A percentile compares a stretch with the other conserved stretches of the same genome.
Evolutionary conservation across 352 stramenopile species (phyloP).

Genomic region (Globisporangium cederbergense): DNA sequence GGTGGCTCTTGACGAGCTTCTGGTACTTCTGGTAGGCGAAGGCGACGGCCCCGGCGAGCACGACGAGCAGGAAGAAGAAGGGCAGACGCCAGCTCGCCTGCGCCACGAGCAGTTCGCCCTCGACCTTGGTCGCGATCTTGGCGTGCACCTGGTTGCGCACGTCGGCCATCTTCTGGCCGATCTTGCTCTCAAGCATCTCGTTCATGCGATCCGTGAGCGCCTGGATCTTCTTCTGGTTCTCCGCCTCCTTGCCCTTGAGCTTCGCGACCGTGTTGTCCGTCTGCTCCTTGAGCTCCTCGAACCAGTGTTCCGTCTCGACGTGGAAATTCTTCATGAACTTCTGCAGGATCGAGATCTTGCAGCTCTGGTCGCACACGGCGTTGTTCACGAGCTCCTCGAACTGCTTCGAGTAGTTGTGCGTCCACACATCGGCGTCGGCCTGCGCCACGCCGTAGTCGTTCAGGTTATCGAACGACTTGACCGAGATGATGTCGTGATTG

Average conservation of each 20-base stretch:
- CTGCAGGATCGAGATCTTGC: constrained; percentile 79
- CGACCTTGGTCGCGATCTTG: constrained; percentile 68
- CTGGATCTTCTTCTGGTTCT: constrained; percentile 74
- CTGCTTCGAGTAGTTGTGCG: constrained; percentile 85
- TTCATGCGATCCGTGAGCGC: constrained; percentile 68
- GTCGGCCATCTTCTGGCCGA: constrained; percentile 60
- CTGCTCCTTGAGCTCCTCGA: constrained; percentile 77
- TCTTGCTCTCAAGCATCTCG: constrained; percentile 69
- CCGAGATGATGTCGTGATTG: constrained; percentile 79
- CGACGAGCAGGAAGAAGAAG: constrained; percentile 74
- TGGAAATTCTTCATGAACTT: constrained; percentile 83
- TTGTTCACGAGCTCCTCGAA: constrained; percentile 61
- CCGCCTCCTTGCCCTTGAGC: constrained; percentile 63
- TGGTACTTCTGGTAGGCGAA: constrained; percentile 87
- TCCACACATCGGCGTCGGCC: constrained; percentile 68
- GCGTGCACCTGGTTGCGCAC: constrained; percentile 60
- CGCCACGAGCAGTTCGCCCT: constrained; percentile 59
- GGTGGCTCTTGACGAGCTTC: constrained; percentile 81
- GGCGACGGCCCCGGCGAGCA: constrained; percentile 48
- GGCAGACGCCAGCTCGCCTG: constrained; percentile 71
- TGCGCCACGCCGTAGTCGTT: constrained; percentile 51
- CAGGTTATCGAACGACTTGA: constrained; percentile 58
- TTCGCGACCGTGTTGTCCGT: constrained; percentile 75
- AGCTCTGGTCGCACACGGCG: constrained; percentile 64
- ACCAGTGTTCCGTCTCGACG: constrained; percentile 80